Conservation (phyloP, 768 basidiomycete genomes). For the Peribolospora baueri region DNA sequence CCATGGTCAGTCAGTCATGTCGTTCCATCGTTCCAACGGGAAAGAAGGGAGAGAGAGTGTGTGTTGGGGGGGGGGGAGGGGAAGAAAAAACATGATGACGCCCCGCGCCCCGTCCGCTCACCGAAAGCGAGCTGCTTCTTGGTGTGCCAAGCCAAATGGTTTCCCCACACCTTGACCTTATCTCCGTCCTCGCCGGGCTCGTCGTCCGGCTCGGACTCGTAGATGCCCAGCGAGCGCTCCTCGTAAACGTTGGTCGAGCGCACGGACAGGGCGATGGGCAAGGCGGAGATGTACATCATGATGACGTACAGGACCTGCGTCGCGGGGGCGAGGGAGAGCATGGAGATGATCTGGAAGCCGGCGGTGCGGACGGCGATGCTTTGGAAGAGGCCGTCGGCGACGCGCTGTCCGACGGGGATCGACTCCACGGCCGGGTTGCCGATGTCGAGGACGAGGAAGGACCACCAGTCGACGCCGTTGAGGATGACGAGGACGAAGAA, state of each 20-base stretch:
- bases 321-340: conserved; percentile 58
- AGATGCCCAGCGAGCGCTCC: conserved; percentile 48
- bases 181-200: background rate
- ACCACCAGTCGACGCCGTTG: conserved; percentile 51
- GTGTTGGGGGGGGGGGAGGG: conserved; percentile 9
- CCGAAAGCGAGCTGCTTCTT: conserved; percentile 77
- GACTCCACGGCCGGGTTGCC: conserved; percentile 41
- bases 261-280: conserved; percentile 31
- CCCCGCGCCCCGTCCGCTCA: conserved; percentile 13
- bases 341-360: conserved; percentile 53
- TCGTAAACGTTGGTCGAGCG: conserved; percentile 53
- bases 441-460: conserved; percentile 69
- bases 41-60: background rate
- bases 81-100: no score
- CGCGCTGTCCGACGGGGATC: conserved; percentile 41
- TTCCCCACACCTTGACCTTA: conserved; percentile 30
- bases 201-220: conserved; percentile 11
- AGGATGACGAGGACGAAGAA: conserved; percentile 8
- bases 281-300: conserved; percentile 44
- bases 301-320: conserved; percentile 74
- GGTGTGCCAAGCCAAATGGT: conserved; percentile 56
- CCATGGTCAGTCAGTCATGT: background rate
- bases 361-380: conserved; percentile 54
- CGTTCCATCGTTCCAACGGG: no score
- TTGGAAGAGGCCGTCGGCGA: conserved; percentile 55